Base-by-base conservation (phyloP, 441 rosid genomes). In the Erodium trifolium region DNA sequence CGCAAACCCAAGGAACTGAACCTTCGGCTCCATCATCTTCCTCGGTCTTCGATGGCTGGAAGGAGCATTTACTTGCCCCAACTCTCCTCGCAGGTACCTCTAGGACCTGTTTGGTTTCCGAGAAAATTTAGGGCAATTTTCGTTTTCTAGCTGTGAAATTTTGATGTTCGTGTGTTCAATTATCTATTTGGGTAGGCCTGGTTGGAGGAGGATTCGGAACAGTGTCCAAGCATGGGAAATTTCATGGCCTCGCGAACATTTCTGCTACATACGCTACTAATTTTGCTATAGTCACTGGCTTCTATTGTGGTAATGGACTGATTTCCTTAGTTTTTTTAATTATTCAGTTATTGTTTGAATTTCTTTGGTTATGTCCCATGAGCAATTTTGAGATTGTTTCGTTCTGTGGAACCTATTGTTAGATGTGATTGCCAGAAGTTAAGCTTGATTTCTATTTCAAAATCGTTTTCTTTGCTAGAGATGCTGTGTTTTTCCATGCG, bases 191-290 rank as follows among this genome's bases (percentile, higher is more conserved):
- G 34, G 73, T 79, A 88, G 95, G 94, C 57, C 34, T 80, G 68
- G 78, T 72, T 1, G 95, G 96, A n/a, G 96, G 85, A 79, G 96
- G 90, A 51, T 80, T 72, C 77, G 95, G 96, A 19, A 76, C 83
- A 74, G 73, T 86, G 5, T 90, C 98, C 19, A 88, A 84, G 79
- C 80, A 84, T 76, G 75, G 90, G 71, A 78, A 78, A 74, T 73
- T 80, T 69, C 84, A 84, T 76, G 90, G 93, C 59, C 74, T 80
- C 11, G 81, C 95, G 14, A 87, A 82, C 74, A 83, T 90, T 65
- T 85, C 87, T 6, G 69, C 88, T 51, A 71, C 84, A 67, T 90
- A 87, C 65, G 95, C 91, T 70, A 70, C 93, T 72, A 87, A 92
- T 80, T 81, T 79, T 14, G 83, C 89, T 53, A 84, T 90, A 53